Evolutionary conservation across 2,329 filamentous ascomycete species (phyloP), one percentile per base, ranked within the genome.

Genomic region (Verticillium klebahnii): DNA sequence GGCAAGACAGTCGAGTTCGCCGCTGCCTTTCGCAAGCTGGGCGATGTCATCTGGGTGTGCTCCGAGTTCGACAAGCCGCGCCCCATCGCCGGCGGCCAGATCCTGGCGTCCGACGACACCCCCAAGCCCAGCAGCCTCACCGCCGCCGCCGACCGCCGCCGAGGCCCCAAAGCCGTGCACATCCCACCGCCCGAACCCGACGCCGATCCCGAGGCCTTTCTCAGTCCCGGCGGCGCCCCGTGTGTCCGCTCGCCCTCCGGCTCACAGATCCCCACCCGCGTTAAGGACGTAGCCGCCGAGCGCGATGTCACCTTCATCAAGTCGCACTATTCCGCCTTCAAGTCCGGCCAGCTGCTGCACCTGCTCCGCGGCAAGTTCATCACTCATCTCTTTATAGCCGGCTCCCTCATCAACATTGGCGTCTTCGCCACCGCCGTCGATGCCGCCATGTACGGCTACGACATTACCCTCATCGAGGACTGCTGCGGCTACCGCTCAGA

Each of bases 401-500:
- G 95, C 25, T 89, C 90, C 55, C 83, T 96, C 57, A 91, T 89
- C 54, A 97, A 98, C 69, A 80, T 96, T 39, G 93, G 93, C 36
- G 88, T 98, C 56, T 93, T 95, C 71, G 94, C 95, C 8, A 97
- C 94, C 1, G 93, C 93, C 3, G 82, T 96, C 65, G 95, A 97
- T 71, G 95, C 94, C 12, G 93, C 92, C 1, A 86, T 90, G 23
- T 90, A 97, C 73, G 95, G 93, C 5, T 88, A 96, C 69, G 82
- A 86, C n/a, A 92, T 97, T 69, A 95, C 90, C 5, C 80, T 98
- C 14, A 80, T 98, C 45, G 89, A 95, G 59, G 93, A 98, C 72
- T 97, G 93, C 73, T 86, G 96, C 61, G 93, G 93, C 12, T 97
- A 89, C 70, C 86, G 91, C 56, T 87, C 81, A 67, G 85, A 87